Conservation (phyloP, 441 rosid genomes). For the Hypseocharis bilobata region DNA sequence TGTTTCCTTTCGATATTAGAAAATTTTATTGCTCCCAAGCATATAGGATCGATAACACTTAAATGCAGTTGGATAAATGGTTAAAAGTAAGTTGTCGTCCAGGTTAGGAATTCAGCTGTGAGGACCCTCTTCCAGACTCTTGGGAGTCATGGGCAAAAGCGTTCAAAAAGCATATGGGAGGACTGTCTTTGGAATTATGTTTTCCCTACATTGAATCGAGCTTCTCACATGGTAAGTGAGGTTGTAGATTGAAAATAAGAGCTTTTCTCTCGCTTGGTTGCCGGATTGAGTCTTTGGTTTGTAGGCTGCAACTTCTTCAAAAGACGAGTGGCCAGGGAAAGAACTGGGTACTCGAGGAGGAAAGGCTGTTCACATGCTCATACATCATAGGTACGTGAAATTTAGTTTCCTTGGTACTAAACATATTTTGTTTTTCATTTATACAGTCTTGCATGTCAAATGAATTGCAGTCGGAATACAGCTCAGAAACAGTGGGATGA, state of each 20-base stretch:
- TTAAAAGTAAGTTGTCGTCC: conserved; percentile 20
- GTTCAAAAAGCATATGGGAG: conserved; percentile 93
- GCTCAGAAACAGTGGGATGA: conserved; percentile 99
- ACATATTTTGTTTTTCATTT: conserved; percentile 6
- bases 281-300: conserved; percentile 21
- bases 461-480: conserved; percentile 78
- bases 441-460: conserved; percentile 7
- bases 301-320: conserved; percentile 95
- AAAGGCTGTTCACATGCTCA: conserved; percentile 95
- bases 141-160: conserved; percentile 92
- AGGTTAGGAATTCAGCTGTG: conserved; percentile 98
- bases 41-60: background rate
- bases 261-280: conserved; percentile 16
- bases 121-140: conserved; percentile 92
- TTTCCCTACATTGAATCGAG: conserved; percentile 79
- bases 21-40: background rate
- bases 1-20: background rate
- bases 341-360: conserved; percentile 96
- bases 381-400: conserved; percentile 77
- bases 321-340: conserved; percentile 98
- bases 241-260: conserved; percentile 13
- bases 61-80: background rate
- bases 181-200: conserved; percentile 95
- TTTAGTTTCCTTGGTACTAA: conserved; percentile 13
- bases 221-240: conserved; percentile 78